Base-by-base conservation (phyloP, 2,329 filamentous ascomycete genomes). In the Claviceps humidiphila region DNA sequence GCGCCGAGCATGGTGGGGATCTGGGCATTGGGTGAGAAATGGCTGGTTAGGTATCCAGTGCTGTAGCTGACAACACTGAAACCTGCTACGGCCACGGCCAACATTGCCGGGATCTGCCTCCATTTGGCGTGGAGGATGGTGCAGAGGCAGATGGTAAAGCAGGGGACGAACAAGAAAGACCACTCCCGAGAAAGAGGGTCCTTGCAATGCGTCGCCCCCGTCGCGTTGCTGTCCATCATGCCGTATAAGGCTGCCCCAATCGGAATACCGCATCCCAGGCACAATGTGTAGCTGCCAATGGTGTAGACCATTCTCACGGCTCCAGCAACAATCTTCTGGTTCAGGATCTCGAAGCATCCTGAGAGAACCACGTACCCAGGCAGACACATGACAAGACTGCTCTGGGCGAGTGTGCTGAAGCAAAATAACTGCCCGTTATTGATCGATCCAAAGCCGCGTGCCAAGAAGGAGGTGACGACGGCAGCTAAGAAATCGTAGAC, bases 71-170 rank as follows among this genome's bases (percentile, higher is more conserved):
- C 3, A 24, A 24, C 24, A 26, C 24, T 5, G 24, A 26, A 26
- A 5, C 24, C 24, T 26, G 24, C 1, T 26, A 26, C 24, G 5
- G 24, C 24, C 24, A 26, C 5, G 24, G 24, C 24, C 24, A 26
- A 26, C 5, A 26, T 26, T 26, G 24, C 24, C 86, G 87, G 86
- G 34, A 82, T 78, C 63, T 91, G 87, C 59, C 79, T 83, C 78
- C 79, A 87, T 66, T 88, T 88, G 54, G 85, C 85, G 58, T 91
- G 86, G 66, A 90, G 89, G 65, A 91, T 84, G 60, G 90, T 74
- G 55, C 85, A 84, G 0, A 91, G 73, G 57, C 84, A 88, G 39
- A 89, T 63, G 3, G 86, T 81, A 66, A 91, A 95, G 6, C 75
- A 68, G 0, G 85, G 78, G 0, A 93, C 88, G 60, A 89, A 90